Conservation (phyloP, 768 basidiomycete genomes). For the Russula emetica region DNA sequence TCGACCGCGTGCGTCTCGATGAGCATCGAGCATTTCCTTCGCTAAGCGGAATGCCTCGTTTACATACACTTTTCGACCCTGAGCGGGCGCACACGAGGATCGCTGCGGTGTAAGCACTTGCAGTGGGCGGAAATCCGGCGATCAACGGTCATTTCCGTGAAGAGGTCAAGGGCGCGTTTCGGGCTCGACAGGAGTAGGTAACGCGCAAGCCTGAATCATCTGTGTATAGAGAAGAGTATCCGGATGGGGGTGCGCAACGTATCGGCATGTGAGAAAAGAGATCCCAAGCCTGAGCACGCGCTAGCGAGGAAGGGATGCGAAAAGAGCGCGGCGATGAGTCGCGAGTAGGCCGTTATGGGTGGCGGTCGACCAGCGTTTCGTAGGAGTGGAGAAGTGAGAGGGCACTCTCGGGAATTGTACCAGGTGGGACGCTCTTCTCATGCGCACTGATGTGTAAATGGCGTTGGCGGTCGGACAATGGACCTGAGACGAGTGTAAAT, state of each 20-base stretch:
- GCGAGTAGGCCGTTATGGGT: constrained; percentile 71
- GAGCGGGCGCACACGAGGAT: constrained; percentile 76
- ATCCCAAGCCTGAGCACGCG: constrained; percentile 84
- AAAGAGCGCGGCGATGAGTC: constrained; percentile 57
- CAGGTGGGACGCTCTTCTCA: constrained; percentile 45
- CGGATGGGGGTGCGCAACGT: constrained; percentile 83
- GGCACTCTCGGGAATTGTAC: constrained; percentile 55
- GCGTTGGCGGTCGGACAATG: constrained; percentile 53
- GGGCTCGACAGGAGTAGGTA: constrained; percentile 62
- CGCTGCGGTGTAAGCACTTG: constrained; percentile 71
- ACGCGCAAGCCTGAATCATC: constrained; percentile 87
- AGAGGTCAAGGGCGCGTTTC: constrained; percentile 89
- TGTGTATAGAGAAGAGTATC: constrained; percentile 65
- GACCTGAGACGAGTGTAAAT: constrained; percentile 21
- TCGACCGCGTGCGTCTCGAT: constrained; percentile 60
- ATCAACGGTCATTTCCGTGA: constrained; percentile 86
- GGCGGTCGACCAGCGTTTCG: constrained; percentile 60
- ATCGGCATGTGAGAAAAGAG: constrained; percentile 95
- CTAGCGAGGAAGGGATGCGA: constrained; percentile 40
- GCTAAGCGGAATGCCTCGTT: constrained; percentile 81
- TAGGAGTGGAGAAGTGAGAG: constrained; percentile 66
- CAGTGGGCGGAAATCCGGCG: constrained; percentile 55
- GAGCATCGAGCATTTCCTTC: constrained; percentile 78
- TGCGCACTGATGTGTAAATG: constrained; percentile 72
- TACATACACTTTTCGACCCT: constrained; percentile 56